Conservation (phyloP, 2,329 filamentous ascomycete genomes). For the Penicillium glabrum region DNA sequence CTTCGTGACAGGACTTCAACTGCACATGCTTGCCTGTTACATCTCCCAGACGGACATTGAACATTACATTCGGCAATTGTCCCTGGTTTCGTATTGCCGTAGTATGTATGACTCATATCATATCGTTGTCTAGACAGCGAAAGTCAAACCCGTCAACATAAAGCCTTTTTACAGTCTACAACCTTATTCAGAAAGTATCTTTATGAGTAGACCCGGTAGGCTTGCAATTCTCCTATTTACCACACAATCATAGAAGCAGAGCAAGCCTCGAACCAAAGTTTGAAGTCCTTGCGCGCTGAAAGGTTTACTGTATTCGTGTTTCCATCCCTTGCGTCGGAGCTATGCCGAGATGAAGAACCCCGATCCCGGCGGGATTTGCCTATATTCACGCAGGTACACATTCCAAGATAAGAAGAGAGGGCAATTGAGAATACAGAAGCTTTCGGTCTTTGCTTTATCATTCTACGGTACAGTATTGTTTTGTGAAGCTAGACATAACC, state of each 20-base stretch:
- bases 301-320: slow-evolving; percentile 11
- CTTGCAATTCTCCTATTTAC: not conserved
- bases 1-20: not conserved
- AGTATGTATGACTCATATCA: not conserved
- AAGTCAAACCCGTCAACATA: not conserved
- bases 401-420: slow-evolving; percentile 4
- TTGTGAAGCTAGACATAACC: not conserved
- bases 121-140: not conserved
- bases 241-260: not conserved
- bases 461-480: not conserved
- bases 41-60: not conserved
- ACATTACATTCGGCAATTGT: not conserved
- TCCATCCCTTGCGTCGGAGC: slow-evolving; percentile 25
- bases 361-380: not conserved
- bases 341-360: slow-evolving; percentile 14
- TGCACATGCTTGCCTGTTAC: not conserved
- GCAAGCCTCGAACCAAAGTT: not conserved
- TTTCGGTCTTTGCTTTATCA: not conserved
- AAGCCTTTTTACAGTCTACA: not conserved
- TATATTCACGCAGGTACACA: not conserved
- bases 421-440: not conserved
- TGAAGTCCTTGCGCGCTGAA: slow-evolving; percentile 18
- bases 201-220: not conserved
- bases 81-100: not conserved
- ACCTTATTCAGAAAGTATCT: not conserved